Evolutionary conservation across 805 yeast species (phyloP).

Genomic region (Candida wancherniae): DNA sequence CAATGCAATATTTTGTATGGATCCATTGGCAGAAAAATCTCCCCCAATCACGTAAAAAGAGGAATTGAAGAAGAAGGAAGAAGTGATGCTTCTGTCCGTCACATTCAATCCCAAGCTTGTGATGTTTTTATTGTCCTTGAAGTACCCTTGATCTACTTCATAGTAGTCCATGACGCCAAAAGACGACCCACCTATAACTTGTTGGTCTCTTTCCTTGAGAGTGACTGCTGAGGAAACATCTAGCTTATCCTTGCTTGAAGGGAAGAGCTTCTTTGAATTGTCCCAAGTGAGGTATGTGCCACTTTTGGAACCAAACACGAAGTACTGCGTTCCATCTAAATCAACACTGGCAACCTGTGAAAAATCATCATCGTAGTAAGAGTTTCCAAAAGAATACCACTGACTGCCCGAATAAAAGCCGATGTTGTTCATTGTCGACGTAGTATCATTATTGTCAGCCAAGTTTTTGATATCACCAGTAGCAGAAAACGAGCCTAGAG

Average conservation of each 20-base stretch:
- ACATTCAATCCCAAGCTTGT: constrained; percentile 21
- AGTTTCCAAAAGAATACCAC: constrained; percentile 42
- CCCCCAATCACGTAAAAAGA: constrained; percentile 59
- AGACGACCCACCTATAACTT: constrained; percentile 32
- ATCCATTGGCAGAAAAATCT: constrained; percentile 32
- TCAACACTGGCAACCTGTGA: constrained; percentile 32
- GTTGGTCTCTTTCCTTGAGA: constrained; percentile 21
- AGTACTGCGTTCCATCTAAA: constrained; percentile 36
- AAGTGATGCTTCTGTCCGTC: constrained; percentile 18
- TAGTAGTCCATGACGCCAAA: constrained; percentile 32
- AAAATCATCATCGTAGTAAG: constrained; percentile 19
- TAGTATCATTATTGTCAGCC: constrained; percentile 25
- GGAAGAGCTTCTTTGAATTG: constrained; percentile 32
- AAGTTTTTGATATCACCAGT: constrained; percentile 20
- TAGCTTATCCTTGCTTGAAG: constrained; percentile 21
- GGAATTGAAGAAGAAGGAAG: constrained; percentile 45
- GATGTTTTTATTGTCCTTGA: constrained; percentile 18
- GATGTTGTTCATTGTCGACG: constrained; percentile 26
- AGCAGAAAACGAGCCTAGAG: constrained; percentile 29
- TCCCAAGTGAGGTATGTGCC: constrained; percentile 37
- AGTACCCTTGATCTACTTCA: constrained; percentile 24
- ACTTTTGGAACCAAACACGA: constrained; percentile 31
- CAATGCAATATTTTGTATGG: constrained; percentile 27
- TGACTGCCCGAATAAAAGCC: constrained; percentile 34
- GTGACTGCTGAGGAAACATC: constrained; percentile 25